Conservation (phyloP, 1,139 yeast genomes). For the Saccharomyces hybrid region DNA sequence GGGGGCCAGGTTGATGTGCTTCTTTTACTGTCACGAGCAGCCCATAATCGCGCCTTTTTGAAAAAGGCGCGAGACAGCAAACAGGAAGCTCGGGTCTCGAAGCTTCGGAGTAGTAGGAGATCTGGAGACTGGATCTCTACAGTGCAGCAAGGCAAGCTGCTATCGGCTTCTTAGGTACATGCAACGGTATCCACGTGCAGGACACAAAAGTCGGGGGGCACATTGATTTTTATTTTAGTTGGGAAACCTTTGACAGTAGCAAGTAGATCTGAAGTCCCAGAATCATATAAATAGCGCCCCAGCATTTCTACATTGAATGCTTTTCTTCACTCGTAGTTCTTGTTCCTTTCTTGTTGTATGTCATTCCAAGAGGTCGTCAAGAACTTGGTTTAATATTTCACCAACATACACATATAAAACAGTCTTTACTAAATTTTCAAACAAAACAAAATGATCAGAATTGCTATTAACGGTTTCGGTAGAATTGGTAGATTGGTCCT, state of each 20-base stretch:
- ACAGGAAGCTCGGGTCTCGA: not conserved
- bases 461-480: slow-evolving; percentile 89
- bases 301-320: not conserved
- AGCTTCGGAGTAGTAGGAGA: not conserved
- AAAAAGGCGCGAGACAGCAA: not conserved
- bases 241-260: not conserved
- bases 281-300: not conserved
- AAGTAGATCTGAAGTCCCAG: not conserved
- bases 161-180: not conserved
- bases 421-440: slow-evolving; percentile 1
- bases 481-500: slow-evolving; percentile 78
- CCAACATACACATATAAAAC: not conserved
- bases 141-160: not conserved
- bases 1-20: not conserved
- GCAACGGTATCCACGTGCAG: not conserved
- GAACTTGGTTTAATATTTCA: slow-evolving; percentile 1
- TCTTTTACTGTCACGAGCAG: slow-evolving; percentile 1
- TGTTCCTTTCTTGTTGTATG: not conserved
- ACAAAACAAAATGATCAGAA: slow-evolving; percentile 37
- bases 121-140: not conserved
- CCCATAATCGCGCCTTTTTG: not conserved
- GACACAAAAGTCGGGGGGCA: not conserved
- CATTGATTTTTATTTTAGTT: not conserved
- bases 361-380: not conserved
- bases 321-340: not conserved